These are phyloP conservation scores for Panicum miliaceum DNA, from an alignment of 176 grass and related monocot genomes.

Conservation along the genomic window DNA sequence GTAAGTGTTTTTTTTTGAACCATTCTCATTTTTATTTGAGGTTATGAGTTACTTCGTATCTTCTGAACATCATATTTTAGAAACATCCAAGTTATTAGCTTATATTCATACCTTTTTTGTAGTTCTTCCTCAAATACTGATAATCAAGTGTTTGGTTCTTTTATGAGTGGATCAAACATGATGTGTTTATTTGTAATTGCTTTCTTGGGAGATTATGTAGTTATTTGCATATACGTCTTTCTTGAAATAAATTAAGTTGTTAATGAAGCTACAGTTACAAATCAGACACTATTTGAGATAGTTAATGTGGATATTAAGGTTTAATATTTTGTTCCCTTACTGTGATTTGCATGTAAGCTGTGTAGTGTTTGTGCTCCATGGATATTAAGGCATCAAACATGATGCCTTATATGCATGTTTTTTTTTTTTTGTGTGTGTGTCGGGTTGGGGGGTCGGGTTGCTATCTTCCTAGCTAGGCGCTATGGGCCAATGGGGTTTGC, in stretches of 20 bases:
- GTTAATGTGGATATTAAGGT: neutral
- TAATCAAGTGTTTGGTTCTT: neutral
- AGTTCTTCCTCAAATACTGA: neutral
- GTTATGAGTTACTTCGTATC: slow-evolving; percentile 16
- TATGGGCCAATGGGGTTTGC: neutral
- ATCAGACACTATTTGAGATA: neutral
- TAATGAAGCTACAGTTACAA: neutral
- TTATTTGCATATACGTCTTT: neutral
- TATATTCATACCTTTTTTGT: neutral
- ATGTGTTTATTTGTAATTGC: neutral
- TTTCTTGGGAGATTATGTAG: neutral
- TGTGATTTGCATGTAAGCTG: neutral
- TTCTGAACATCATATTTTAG: slow-evolving; percentile 2
- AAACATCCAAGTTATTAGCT: neutral
- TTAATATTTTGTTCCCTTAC: neutral
- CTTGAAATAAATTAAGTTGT: neutral
- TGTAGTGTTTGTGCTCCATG: no score
- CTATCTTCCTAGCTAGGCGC: no score
- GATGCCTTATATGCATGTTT: neutral
- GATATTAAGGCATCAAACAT: no score
- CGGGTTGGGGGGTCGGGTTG: neutral
- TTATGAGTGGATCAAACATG: neutral
- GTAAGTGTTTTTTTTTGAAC: slow-evolving; percentile 65
- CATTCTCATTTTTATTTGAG: neutral
- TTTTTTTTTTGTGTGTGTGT: neutral